These are phyloP conservation scores for Trypanosoma scelopori DNA, from an alignment of 208 protist genomes.

Conservation along the genomic window DNA sequence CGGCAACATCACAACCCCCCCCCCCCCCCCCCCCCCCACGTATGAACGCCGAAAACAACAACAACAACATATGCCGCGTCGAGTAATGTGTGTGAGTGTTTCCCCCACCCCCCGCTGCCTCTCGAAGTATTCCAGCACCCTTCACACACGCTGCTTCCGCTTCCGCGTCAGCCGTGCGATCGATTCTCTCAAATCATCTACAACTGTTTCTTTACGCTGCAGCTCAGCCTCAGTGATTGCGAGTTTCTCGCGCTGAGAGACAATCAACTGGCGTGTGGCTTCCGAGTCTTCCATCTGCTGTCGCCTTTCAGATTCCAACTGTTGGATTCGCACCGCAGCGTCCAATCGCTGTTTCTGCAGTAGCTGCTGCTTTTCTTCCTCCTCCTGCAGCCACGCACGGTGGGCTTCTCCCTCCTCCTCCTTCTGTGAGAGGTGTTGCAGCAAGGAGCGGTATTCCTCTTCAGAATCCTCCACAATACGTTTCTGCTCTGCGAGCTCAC, in stretches of 20 bases:
- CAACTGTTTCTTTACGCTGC: constrained; percentile 32
- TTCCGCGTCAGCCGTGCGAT: constrained; percentile 35
- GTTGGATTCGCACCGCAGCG: constrained; percentile 25
- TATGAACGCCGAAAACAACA: not conserved
- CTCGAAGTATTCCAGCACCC: not conserved
- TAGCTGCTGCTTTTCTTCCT: constrained; percentile 18
- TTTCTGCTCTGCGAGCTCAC: constrained; percentile 29
- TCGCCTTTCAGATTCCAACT: constrained; percentile 47
- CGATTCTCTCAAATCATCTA: constrained; percentile 39
- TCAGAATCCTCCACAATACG: constrained; percentile 22
- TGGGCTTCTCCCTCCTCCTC: constrained; percentile 3
- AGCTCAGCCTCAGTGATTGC: constrained; percentile 32
- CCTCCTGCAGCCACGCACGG: constrained; percentile 3
- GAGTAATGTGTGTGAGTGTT: not conserved
- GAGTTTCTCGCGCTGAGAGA: constrained; percentile 29
- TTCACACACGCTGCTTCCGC: constrained; percentile 17
- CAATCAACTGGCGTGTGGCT: constrained; percentile 33
- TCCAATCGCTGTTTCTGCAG: constrained; percentile 20
- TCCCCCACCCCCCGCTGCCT: no score
- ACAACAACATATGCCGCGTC: not conserved
- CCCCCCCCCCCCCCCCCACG: no score
- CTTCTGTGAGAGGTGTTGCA: constrained; percentile 16
- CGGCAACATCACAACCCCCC: no score
- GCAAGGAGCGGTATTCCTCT: constrained; percentile 17
- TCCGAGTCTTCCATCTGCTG: constrained; percentile 68